Evolutionary conservation across 768 basidiomycete species (phyloP), one percentile per base, ranked within the genome.

Genomic region (Trametes villosa): DNA sequence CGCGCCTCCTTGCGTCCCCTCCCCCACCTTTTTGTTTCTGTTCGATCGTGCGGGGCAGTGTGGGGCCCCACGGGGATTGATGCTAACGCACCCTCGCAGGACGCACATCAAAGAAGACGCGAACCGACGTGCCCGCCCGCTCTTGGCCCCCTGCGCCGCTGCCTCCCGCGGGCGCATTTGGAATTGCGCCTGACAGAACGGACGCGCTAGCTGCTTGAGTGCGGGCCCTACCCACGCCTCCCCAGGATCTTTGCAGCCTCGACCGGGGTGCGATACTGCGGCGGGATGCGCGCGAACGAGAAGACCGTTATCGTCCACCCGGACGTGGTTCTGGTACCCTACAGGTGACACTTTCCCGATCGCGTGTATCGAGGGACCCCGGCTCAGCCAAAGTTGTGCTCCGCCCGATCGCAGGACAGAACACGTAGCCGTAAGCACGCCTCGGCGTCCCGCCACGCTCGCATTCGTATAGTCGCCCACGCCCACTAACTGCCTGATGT

Each of bases 291-390:
- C 57, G 75, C 83, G 53, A 94, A 94, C 75, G 78, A 82, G 58
- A 72, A 82, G 49, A 89, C 83, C 0, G 81, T 87, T 11, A 77
- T 98, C 27, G 77, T 86, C 15, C 92, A 89, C 5, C 68, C 78
- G 11, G 83, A 82, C 22, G 83, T 92, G 27, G 79, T 94, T 22
- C 80, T 98, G 11, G 88, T 95, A 0, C 95, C 94, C 6, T 96
- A 96, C 71, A 79, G 82, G 73, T 84, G 74, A 44, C 80, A 38
- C 34, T 26, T 34, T 13, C 42, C 24, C 42, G 56, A 49, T 57
- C 46, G 38, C 47, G 36, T 27, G 47, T 49, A n/a, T 22, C 27
- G 20, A 29, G 47, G 31, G 26, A 29, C 38, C 12, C 38, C 12
- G 22, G 47, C 56, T 57, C 29, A 49, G 38, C 18, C 34, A 6